Conservation (phyloP, 1,284 basidiomycete genomes). For the Spongispora temasekensis region DNA sequence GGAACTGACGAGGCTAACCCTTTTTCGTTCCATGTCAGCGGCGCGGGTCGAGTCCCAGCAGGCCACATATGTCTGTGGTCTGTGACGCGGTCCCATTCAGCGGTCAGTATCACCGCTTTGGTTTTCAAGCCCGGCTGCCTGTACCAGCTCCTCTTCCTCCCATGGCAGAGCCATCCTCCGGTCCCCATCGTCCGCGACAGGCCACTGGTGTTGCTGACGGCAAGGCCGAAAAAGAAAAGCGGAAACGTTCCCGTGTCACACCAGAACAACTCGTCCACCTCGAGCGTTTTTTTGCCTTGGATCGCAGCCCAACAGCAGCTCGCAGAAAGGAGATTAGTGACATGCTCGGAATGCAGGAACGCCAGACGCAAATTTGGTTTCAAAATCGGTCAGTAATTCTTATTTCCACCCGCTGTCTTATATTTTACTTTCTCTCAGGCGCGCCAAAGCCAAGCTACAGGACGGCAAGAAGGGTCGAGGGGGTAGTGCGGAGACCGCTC, state of each 20-base stretch:
- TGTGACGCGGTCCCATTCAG: conserved; percentile 23
- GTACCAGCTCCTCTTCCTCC: conserved; percentile 12
- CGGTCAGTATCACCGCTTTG: conserved; percentile 20
- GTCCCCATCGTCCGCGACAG: conserved; percentile 30
- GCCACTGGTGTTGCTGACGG: conserved; percentile 7
- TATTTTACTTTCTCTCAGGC: conserved; percentile 42
- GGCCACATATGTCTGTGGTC: conserved; percentile 33
- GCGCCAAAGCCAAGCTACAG: conserved; percentile 76
- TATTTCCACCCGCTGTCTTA: not conserved
- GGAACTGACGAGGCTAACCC: conserved; percentile 17
- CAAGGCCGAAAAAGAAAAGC: conserved; percentile 55
- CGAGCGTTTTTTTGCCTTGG: conserved; percentile 65
- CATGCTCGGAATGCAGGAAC: conserved; percentile 77
- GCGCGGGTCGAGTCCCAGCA: conserved; percentile 25
- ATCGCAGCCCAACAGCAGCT: conserved; percentile 70
- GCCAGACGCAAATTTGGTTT: conserved; percentile 87
- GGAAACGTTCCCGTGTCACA: conserved; percentile 75
- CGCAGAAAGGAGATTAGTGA: conserved; percentile 73
- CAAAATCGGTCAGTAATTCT: conserved; percentile 71
- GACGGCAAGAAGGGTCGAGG: conserved; percentile 54
- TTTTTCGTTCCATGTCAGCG: conserved; percentile 35
- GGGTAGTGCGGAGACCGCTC: conserved; percentile 43
- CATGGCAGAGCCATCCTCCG: conserved; percentile 27
- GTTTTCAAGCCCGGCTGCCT: conserved; percentile 6
- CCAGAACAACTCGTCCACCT: conserved; percentile 73